Evolutionary conservation across 192 early-diverging fungal genomes (phyloP).

Genomic region (Dissophora ornata): DNA sequence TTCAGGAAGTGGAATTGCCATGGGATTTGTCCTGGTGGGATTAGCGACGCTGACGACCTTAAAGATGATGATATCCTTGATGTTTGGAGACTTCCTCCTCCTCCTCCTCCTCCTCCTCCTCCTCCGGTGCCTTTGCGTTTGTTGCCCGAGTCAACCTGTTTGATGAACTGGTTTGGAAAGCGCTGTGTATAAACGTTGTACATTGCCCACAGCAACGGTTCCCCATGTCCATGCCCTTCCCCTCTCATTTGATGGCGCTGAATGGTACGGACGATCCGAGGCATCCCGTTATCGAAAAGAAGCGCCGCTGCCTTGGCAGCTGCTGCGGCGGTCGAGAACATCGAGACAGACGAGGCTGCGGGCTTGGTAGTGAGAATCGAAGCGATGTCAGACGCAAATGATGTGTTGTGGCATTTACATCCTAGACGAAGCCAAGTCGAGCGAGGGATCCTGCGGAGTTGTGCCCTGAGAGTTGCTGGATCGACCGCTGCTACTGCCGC

Average conservation of each 20-base stretch:
- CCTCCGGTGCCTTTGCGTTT: neutral
- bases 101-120: too few species aligned
- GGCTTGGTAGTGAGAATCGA: neutral
- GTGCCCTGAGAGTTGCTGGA: neutral
- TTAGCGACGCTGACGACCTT: too few species aligned
- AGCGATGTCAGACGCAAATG: conserved; percentile 17
- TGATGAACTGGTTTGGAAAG: neutral
- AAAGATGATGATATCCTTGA: too few species aligned
- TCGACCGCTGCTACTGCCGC: neutral
- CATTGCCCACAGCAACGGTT: conserved; percentile 8
- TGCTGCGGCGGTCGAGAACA: conserved; percentile 3
- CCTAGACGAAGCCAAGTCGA: conserved; percentile 32
- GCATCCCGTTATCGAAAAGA: conserved; percentile 15
- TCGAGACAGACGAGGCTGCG: neutral
- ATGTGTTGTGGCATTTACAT: conserved; percentile 28
- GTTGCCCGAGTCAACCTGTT: neutral
- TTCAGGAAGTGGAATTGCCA: conserved; percentile 43
- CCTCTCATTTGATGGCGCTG: neutral
- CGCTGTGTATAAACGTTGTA: conserved; percentile 6
- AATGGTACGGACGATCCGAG: conserved; percentile 23
- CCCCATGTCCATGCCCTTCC: neutral
- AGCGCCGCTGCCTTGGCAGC: conserved; percentile 16
- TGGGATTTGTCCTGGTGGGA: neutral
- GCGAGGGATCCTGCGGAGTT: conserved; percentile 16
- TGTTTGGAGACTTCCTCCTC: too few species aligned